Conservation (phyloP, 2,329 filamentous ascomycete genomes). For the Hymenotorrendiella dingleyae region DNA sequence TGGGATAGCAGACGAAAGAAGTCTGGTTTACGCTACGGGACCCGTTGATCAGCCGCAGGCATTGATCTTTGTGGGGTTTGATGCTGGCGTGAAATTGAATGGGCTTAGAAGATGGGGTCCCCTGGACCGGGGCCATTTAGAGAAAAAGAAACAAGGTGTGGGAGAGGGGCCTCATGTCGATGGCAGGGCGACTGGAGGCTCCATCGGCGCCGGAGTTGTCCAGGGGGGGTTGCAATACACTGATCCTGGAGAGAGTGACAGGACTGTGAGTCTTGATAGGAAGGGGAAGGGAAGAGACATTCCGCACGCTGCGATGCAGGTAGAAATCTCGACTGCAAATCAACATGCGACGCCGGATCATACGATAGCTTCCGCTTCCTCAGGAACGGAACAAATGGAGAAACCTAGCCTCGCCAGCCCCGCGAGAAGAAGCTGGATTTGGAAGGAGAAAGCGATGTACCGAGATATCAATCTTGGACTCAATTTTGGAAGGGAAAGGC, state of each 20-base stretch:
- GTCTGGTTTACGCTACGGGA: constrained; percentile 40
- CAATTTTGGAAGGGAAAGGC: constrained; percentile 18
- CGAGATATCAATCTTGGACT: constrained; percentile 21
- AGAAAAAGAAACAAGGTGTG: constrained; percentile 13
- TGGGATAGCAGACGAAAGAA: constrained; percentile 41
- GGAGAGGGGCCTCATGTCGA: constrained; percentile 26
- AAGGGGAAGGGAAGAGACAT: constrained; percentile 20
- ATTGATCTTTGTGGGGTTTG: constrained; percentile 39
- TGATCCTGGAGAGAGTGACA: constrained; percentile 17
- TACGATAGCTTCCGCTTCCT: too few relatives aligned
- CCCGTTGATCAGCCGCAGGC: constrained; percentile 24
- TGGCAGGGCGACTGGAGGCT: constrained; percentile 18
- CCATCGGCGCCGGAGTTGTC: not conserved
- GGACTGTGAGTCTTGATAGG: constrained; percentile 17
- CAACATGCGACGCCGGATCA: too few relatives aligned
- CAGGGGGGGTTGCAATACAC: constrained; percentile 7
- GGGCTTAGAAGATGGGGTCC: constrained; percentile 25
- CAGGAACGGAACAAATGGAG: too few relatives aligned
- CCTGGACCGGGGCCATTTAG: too few relatives aligned
- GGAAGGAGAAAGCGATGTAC: constrained; percentile 26
- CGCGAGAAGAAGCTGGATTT: constrained; percentile 14
- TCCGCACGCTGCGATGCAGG: not conserved
- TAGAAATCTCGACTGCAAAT: not conserved
- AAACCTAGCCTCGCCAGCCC: not conserved
- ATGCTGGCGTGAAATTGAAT: constrained; percentile 34